phyloP scores from a whole-genome alignment of 345 rosid species.

The Eucalyptus urophylla region DNA sequence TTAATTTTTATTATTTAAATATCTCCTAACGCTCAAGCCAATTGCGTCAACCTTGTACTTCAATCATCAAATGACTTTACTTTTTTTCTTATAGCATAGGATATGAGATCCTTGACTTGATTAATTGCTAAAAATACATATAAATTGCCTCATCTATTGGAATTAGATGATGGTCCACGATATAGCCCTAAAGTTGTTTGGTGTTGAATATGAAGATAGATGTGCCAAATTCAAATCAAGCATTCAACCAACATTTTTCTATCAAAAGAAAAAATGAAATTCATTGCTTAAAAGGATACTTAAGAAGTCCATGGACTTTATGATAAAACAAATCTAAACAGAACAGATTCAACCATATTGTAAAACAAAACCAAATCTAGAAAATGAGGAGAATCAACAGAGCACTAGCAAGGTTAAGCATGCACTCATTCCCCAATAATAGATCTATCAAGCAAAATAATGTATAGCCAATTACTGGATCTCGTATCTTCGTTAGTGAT shows the following conservation, averaged over 20 bases:
- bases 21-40: neutral
- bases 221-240: neutral
- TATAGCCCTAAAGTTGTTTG: neutral
- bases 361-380: neutral
- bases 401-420: neutral
- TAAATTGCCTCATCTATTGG: neutral
- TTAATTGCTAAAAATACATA: neutral
- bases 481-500: neutral
- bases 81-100: neutral
- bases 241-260: neutral
- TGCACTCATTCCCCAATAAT: neutral
- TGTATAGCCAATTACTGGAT: neutral
- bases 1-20: neutral
- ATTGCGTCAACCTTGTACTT: neutral
- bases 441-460: neutral
- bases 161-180: neutral
- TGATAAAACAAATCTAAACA: neutral
- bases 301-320: neutral
- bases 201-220: neutral
- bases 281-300: neutral
- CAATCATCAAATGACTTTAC: neutral
- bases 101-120: neutral
- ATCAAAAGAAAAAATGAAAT: too few species aligned
- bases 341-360: accelerated
- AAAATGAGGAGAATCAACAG: neutral